Conservation (phyloP, 148 eudicot species). For the Vaccinium myrtillus region DNA sequence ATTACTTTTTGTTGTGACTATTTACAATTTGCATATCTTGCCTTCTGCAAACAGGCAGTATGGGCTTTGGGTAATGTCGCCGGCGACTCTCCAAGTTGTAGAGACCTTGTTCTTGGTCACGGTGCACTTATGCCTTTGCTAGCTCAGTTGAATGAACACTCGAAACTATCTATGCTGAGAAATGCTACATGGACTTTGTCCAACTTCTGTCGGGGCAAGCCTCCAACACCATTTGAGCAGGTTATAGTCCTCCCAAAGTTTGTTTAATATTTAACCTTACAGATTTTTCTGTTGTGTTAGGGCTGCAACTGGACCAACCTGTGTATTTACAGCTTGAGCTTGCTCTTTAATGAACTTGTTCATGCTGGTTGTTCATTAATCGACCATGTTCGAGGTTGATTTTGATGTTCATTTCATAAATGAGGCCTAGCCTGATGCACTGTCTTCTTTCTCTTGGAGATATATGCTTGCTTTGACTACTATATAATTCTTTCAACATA, state of each 20-base stretch:
- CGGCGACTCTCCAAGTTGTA: slow-evolving; percentile 89
- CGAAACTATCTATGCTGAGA: slow-evolving; percentile 90
- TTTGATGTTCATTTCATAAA: background rate
- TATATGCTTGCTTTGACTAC: background rate
- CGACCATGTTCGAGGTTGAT: background rate
- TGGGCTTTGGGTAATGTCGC: slow-evolving; percentile 98
- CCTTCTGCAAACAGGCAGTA: slow-evolving; percentile 57
- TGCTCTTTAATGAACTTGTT: background rate
- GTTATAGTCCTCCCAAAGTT: slow-evolving; percentile 24
- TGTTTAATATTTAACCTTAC: background rate
- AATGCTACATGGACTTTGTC: slow-evolving; percentile 97
- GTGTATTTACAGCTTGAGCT: background rate
- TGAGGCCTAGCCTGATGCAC: background rate
- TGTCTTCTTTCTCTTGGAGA: background rate
- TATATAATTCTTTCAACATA: background rate
- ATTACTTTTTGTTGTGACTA: background rate
- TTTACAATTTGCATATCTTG: slow-evolving; percentile 6
- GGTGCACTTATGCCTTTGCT: slow-evolving; percentile 88
- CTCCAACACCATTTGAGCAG: slow-evolving; percentile 90
- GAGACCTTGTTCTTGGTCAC: slow-evolving; percentile 83
- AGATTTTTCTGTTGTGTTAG: background rate
- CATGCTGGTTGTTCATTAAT: background rate
- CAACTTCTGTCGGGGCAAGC: slow-evolving; percentile 92
- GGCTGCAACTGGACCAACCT: background rate
- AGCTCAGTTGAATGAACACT: slow-evolving; percentile 75